Base-by-base conservation (phyloP, 306 rosid genomes). In the Cotoneaster glaucophyllus region DNA sequence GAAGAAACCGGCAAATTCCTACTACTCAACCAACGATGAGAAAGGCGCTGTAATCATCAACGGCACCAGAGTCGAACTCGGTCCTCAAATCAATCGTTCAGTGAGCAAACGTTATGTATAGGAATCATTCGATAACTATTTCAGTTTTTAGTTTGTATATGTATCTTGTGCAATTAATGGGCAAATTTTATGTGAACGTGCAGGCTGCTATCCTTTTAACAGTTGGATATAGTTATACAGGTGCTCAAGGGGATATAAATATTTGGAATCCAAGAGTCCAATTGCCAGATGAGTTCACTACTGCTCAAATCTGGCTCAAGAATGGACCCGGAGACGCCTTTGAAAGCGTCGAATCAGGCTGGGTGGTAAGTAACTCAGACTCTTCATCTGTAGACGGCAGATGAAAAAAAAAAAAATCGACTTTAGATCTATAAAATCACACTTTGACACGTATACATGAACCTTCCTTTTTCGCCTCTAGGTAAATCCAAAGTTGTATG, bases 261-360 rank as follows among this genome's bases (percentile, higher is more conserved):
- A 5, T 84, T 19, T 93, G 94, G 93, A 93, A 78, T 57, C 96
- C 94, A 52, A 62, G 22, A 5, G 85, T 90, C 66, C 84, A 78
- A 2, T 17, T 67, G 29, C 66, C 80, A 18, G 71, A 80, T 22
- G 96, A 92, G 34, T 90, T 81, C 82, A 72, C 96, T 62, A 84
- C 93, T 17, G 89, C 89, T 26, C 87, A 90, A 81, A 79, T 90
- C 3, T 87, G 87, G 90, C 81, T 84, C 10, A 90, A 79, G 75
- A 45, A 76, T 39, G 84, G 80, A 6, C 83, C 77, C 44, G 75
- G 78, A 5, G 39, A 70, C 5, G 19, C 17, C 61, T 90, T 90
- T 70, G 96, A 90, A 22, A 90, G 92, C 13, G 69, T 88, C 0
- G 97, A 90, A 80, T 66, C 91, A 22, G 96, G 94, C 70, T 88